A percentile compares a stretch with the other conserved stretches of the same genome.
These are phyloP conservation scores for Cystoderma amianthinum DNA, from an alignment of 768 basidiomycete genomes.

Conservation along the genomic window DNA sequence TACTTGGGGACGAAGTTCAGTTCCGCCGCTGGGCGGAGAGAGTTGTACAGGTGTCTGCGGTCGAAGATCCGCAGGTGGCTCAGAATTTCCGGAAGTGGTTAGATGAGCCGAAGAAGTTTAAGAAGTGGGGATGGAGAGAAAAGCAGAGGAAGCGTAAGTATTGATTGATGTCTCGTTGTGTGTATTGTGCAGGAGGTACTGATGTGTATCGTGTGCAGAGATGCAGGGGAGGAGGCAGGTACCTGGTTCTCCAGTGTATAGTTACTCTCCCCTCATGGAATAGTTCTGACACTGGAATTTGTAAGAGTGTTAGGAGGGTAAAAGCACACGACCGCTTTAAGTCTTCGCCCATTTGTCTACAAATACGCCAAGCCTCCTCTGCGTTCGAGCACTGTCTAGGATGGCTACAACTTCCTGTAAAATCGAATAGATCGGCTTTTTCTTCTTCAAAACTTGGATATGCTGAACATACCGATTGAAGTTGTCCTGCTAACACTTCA, in stretches of 20 bases:
- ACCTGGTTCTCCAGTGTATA: neutral
- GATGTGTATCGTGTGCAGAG: neutral
- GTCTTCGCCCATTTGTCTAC: no score
- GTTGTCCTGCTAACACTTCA: no score
- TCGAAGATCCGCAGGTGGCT: neutral
- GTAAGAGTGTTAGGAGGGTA: no score
- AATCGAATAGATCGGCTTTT: no score
- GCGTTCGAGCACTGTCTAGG: no score
- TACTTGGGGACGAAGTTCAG: slow-evolving; percentile 26
- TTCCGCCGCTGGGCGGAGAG: slow-evolving; percentile 8
- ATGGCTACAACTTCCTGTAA: no score
- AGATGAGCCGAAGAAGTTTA: neutral
- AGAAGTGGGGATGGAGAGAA: neutral
- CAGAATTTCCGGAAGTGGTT: neutral
- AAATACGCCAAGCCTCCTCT: no score
- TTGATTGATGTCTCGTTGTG: neutral
- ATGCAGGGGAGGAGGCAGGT: neutral
- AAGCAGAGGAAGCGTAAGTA: neutral
- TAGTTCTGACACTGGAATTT: no score
- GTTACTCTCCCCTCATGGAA: neutral
- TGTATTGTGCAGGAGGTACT: neutral
- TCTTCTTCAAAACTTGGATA: no score
- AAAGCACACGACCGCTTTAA: no score
- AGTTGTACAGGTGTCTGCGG: neutral
- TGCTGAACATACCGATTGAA: no score